Conservation (phyloP, 2,329 filamentous ascomycete species). For the Cryphonectria radicalis region DNA sequence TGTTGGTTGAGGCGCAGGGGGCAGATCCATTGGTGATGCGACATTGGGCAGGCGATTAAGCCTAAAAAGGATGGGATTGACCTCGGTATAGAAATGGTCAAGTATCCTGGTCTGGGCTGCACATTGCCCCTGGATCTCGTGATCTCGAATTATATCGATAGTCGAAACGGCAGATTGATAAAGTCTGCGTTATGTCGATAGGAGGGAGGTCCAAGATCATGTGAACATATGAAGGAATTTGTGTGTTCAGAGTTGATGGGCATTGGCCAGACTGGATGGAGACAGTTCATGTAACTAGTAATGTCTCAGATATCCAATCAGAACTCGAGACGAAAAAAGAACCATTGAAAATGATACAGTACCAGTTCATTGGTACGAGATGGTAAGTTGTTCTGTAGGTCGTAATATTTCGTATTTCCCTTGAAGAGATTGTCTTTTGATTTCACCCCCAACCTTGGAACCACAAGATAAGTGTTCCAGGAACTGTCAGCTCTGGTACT, state of each 20-base stretch:
- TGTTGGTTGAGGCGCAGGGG: neutral
- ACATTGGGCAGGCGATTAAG: neutral
- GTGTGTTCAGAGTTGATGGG: neutral
- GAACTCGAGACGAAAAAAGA: neutral
- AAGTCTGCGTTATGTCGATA: neutral
- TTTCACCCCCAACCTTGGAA: too few relatives aligned
- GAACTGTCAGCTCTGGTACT: neutral
- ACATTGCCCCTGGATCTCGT: neutral
- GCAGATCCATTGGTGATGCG: constrained; percentile 6
- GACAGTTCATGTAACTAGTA: neutral
- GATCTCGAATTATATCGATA: neutral
- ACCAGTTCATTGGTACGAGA: neutral
- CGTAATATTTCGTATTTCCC: neutral
- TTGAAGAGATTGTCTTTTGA: neutral
- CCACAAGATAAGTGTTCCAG: neutral
- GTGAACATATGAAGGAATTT: neutral
- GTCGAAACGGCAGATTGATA: neutral
- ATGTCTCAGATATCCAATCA: neutral
- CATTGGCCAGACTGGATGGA: neutral
- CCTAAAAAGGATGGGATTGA: neutral
- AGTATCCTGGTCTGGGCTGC: neutral
- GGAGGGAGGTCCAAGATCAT: neutral
- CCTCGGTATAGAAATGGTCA: neutral
- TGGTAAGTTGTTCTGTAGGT: neutral
- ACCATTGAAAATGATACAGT: neutral